These are phyloP conservation scores for Entomortierella lignicola DNA, from an alignment of 192 early-diverging fungal genomes.

Conservation along the genomic window DNA sequence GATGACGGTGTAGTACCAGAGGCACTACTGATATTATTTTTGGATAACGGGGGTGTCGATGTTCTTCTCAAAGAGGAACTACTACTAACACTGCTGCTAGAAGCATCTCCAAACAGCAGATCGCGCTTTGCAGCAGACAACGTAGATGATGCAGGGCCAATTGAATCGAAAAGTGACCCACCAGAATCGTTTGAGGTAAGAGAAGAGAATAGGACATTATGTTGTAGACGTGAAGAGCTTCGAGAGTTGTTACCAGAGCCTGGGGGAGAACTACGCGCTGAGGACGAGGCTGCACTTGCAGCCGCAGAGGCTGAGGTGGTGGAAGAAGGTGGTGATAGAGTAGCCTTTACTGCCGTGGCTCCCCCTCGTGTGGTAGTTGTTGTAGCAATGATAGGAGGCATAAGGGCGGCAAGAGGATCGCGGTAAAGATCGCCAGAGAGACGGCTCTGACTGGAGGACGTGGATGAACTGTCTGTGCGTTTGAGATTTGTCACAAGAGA, in stretches of 20 bases:
- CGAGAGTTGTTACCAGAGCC: conserved; percentile 29
- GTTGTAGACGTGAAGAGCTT: conserved; percentile 42
- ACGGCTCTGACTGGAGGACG: conserved; percentile 23
- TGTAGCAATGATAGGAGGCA: conserved; percentile 40
- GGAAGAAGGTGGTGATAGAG: conserved; percentile 32
- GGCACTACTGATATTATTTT: not conserved
- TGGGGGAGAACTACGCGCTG: conserved; percentile 23
- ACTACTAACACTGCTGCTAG: not conserved
- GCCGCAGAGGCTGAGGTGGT: not conserved
- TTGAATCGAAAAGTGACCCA: conserved; percentile 35
- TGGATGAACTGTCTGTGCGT: conserved; percentile 16
- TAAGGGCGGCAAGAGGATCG: conserved; percentile 40
- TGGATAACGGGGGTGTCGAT: conserved; percentile 39
- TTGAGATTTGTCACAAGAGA: not conserved
- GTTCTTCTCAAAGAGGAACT: conserved; percentile 25
- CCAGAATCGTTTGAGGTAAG: conserved; percentile 15
- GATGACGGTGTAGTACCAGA: not conserved
- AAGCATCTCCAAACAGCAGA: conserved; percentile 30
- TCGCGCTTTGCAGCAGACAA: conserved; percentile 39
- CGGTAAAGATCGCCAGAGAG: conserved; percentile 46
- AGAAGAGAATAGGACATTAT: conserved; percentile 43
- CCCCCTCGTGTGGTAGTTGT: conserved; percentile 33
- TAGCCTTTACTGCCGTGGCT: conserved; percentile 27
- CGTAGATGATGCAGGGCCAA: conserved; percentile 11
- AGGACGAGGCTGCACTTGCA: not conserved